These are phyloP conservation scores for Fonsecaea erecta DNA, from an alignment of 2,329 filamentous ascomycete genomes.

Conservation along the genomic window DNA sequence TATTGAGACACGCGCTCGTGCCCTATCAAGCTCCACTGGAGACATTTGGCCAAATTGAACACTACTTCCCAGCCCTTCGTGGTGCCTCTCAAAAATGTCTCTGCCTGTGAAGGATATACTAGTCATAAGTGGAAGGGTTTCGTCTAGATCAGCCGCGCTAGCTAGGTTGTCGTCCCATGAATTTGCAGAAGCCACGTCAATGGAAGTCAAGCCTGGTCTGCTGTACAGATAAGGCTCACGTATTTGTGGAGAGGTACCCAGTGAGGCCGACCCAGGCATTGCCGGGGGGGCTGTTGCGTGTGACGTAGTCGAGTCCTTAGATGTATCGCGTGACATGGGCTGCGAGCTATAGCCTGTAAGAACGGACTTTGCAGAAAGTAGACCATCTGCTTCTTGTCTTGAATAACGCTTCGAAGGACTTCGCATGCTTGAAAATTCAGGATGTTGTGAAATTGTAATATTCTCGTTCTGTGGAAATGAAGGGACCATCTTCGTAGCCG, in stretches of 20 bases:
- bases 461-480: conserved; percentile 29
- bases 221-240: conserved; percentile 27
- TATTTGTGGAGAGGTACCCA: conserved; percentile 26
- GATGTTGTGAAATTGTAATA: conserved; percentile 21
- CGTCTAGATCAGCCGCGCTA: background rate
- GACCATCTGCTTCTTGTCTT: conserved; percentile 13
- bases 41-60: conserved; percentile 29
- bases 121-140: conserved; percentile 1
- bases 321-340: conserved; percentile 41
- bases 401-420: background rate
- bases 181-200: conserved; percentile 23
- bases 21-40: conserved; percentile 28
- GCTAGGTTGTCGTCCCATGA: conserved; percentile 13
- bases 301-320: conserved; percentile 38
- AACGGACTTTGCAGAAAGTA: conserved; percentile 16
- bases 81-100: conserved; percentile 18
- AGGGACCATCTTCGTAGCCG: conserved; percentile 14
- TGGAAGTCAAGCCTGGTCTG: conserved; percentile 25
- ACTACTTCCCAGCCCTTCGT: conserved; percentile 16
- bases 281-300: conserved; percentile 36
- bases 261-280: conserved; percentile 21
- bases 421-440: background rate
- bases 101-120: background rate
- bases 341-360: conserved; percentile 40
- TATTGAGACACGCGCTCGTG: conserved; percentile 19